These are phyloP conservation scores for Myxozyma lipomycoides DNA, from an alignment of 805 yeast genomes.

Conservation along the genomic window DNA sequence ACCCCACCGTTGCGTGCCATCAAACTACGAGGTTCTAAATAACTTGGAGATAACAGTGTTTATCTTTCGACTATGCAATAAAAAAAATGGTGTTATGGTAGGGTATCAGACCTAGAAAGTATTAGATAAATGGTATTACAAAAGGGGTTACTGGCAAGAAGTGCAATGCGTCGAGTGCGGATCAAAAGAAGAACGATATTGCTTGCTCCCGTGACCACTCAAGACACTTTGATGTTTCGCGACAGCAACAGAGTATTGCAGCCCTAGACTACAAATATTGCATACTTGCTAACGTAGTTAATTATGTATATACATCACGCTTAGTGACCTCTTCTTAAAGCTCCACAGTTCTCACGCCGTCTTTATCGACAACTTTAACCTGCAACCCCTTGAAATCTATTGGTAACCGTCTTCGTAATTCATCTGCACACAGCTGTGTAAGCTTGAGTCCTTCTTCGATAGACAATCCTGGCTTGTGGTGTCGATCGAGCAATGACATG, in stretches of 20 bases:
- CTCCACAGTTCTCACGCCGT: conserved; percentile 50
- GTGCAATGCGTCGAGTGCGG: too few species aligned
- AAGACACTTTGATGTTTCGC: not conserved
- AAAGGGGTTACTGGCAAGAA: too few species aligned
- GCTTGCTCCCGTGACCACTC: not conserved
- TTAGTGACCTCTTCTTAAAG: too few species aligned
- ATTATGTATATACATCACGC: not conserved
- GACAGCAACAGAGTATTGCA: too few species aligned
- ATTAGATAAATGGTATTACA: too few species aligned
- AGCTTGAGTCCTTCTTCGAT: conserved; percentile 74
- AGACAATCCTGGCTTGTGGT: conserved; percentile 72
- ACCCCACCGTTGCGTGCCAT: too few species aligned
- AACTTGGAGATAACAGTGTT: too few species aligned
- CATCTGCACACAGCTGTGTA: conserved; percentile 67
- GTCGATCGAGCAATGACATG: conserved; percentile 83
- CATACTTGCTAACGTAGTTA: not conserved
- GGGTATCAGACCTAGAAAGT: too few species aligned
- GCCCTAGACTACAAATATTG: not conserved
- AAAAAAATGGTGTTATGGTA: too few species aligned
- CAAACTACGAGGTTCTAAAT: too few species aligned
- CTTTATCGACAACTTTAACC: conserved; percentile 62
- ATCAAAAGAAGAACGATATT: not conserved
- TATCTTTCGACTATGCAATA: too few species aligned
- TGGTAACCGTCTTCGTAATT: conserved; percentile 81
- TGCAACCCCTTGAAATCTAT: conserved; percentile 87